Evolutionary conservation across 2,329 filamentous ascomycete genomes (phyloP).

Genomic region (Sclerotinia nivalis): DNA sequence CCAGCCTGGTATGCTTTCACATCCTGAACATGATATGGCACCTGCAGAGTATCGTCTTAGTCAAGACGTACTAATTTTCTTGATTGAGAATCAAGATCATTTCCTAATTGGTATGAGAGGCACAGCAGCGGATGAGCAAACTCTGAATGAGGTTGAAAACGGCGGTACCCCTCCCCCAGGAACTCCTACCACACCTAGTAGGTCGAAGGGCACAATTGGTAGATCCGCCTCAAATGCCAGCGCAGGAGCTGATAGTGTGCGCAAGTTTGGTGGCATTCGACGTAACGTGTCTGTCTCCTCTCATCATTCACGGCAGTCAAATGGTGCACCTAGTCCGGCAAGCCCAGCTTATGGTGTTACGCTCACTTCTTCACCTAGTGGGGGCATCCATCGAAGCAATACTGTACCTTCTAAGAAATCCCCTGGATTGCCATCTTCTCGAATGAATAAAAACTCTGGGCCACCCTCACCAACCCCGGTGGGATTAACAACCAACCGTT

Average conservation of each 20-base stretch:
- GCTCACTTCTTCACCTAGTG: conserved; percentile 56
- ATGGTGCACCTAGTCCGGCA: conserved; percentile 67
- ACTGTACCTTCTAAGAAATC: conserved; percentile 91
- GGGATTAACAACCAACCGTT: conserved; percentile 22
- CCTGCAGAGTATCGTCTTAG: conserved; percentile 92
- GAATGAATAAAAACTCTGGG: conserved; percentile 62
- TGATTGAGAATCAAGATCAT: conserved; percentile 98
- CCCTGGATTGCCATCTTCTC: conserved; percentile 65
- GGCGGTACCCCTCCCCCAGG: conserved; percentile 60
- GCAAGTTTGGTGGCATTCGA: conserved; percentile 75
- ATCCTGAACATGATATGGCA: conserved; percentile 92
- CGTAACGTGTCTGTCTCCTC: conserved; percentile 93
- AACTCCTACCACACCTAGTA: conserved; percentile 52
- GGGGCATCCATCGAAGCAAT: conserved; percentile 76
- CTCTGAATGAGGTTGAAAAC: conserved; percentile 64
- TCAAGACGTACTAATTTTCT: conserved; percentile 94
- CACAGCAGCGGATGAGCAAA: conserved; percentile 87
- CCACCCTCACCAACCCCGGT: conserved; percentile 47
- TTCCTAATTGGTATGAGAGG: conserved; percentile 98
- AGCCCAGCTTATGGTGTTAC: conserved; percentile 58
- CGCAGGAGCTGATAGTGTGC: conserved; percentile 81
- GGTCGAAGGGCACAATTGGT: conserved; percentile 60
- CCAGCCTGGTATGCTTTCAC: conserved; percentile 92
- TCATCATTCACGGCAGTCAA: conserved; percentile 76
- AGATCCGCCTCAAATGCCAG: conserved; percentile 87